Base-by-base conservation (phyloP, 2,329 filamentous ascomycete genomes). In the Fusarium guadeloupense region DNA sequence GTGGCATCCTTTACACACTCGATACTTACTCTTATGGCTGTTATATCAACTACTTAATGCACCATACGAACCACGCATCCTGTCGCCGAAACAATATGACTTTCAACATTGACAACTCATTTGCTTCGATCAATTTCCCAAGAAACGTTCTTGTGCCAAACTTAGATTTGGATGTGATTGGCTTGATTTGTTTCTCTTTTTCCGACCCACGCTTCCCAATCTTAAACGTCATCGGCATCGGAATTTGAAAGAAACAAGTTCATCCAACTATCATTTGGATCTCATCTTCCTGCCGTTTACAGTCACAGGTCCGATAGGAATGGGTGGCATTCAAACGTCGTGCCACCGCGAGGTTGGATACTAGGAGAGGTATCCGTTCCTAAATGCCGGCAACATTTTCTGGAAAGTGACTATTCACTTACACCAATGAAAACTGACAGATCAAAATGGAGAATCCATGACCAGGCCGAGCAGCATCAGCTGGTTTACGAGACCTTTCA, bases 401-500 rank as follows among this genome's bases (percentile, higher is more conserved):
- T 14, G 19, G n/a, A 21, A 30, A 17, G 6, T 9, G 20, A 6
- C 20, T 23, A 26, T 26, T 28, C 21, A 19, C 12, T 26, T 31
- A 21, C 20, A 13, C 16, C 35, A 23, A 16, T 31, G 4, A 41
- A 21, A 17, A 23, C 23, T 28, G 37, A 40, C 23, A 16, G 8
- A 25, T 33, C 20, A 19, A 14, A 25, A 30, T 13, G 45, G 16
- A 31, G 21, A 33, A 21, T 31, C 30, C 26, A 23, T n/a, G 25
- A 26, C 19, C 54, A 43, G 31, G 17, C 17, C 17, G 26, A 9
- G 20, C 31, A 37, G 20, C 35, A 44, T 39, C 23, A 50, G 33
- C 35, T 40, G 28, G 31, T 47, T 26, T 34, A 31, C 31, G 48
- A 47, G 48, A 54, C 37, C 54, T 40, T 44, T 34, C 34, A 28